Evolutionary conservation across 2,329 filamentous ascomycete genomes (phyloP).

Genomic region (Fusarium humuli): DNA sequence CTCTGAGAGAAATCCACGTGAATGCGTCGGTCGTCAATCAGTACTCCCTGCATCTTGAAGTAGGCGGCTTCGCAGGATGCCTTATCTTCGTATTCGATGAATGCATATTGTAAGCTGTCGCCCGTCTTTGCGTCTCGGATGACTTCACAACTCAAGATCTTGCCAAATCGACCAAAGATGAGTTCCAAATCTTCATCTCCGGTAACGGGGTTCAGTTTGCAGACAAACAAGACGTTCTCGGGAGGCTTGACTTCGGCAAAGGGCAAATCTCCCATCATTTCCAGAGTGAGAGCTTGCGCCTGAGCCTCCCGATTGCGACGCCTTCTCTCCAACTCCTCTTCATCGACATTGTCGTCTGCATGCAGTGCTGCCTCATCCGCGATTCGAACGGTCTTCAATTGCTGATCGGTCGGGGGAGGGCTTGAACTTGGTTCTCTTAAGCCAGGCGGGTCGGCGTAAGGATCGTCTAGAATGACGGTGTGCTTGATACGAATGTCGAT

Average conservation of each 20-base stretch:
- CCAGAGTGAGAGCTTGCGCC: slow-evolving; percentile 92
- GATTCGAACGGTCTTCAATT: slow-evolving; percentile 91
- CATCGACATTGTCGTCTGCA: slow-evolving; percentile 76
- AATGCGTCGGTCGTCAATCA: slow-evolving; percentile 97
- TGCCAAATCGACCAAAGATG: slow-evolving; percentile 97
- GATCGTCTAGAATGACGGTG: slow-evolving; percentile 91
- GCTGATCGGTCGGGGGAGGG: slow-evolving; percentile 83
- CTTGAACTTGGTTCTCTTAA: slow-evolving; percentile 82
- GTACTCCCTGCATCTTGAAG: slow-evolving; percentile 97
- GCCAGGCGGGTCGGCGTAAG: slow-evolving; percentile 83
- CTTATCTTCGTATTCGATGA: slow-evolving; percentile 96
- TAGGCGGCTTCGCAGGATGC: slow-evolving; percentile 94
- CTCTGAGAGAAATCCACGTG: slow-evolving; percentile 99
- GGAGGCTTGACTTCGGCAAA: slow-evolving; percentile 98
- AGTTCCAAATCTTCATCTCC: slow-evolving; percentile 93
- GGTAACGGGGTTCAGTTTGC: slow-evolving; percentile 97
- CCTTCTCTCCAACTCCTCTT: slow-evolving; percentile 81
- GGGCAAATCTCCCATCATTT: slow-evolving; percentile 97
- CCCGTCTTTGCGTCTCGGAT: slow-evolving; percentile 94
- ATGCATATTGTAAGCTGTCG: slow-evolving; percentile 96
- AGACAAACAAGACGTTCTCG: slow-evolving; percentile 97
- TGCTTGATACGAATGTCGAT: slow-evolving; percentile 97
- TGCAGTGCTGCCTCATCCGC: slow-evolving; percentile 87
- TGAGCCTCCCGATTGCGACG: slow-evolving; percentile 90
- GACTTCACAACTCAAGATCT: slow-evolving; percentile 94